Evolutionary conservation across 148 eudicot genomes (phyloP), one percentile per base, ranked within the genome.

Genomic region (Rheum nobile): DNA sequence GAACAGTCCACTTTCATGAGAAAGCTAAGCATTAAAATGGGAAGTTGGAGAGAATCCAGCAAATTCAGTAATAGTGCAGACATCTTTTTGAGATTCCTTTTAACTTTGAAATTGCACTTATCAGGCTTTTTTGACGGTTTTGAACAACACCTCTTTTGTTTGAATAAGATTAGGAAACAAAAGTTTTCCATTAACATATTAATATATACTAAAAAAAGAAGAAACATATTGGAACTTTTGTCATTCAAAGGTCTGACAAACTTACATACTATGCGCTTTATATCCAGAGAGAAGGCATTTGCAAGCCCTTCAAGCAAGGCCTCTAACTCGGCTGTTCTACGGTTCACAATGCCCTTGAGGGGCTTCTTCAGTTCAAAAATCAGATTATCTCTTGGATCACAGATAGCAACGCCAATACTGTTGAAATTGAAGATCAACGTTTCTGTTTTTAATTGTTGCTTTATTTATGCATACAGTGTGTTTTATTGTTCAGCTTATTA

Each of bases 271-370:
- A 88, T 75, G 55, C 83, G 80, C 71, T 85, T 83, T 38, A 90
- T 46, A 19, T 84, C 95, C 79, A 90, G 67, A 41, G 74, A 81
- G 39, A 76, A n/a, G 24, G 96, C 91, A 70, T 82, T 79, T 69
- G 72, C 84, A 31, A 90, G 76, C 31, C 88, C 91, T 76, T 90
- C 90, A 77, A 86, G 81, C 80, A 90, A 79, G 32, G 96, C 96
- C 83, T 76, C 73, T 17, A 73, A 21, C 71, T 86, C 90, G 28
- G 75, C 77, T 11, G 50, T 43, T 72, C 32, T 81, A 16, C 78
- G 78, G 69, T 75, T 79, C 74, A 21, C 87, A 32, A 35, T 35
- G 39, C 79, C 81, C 9, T 67, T 19, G 72, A 84, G 35, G 7
- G 88, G 86, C 84, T 88, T 88, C 54, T 79, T 76, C 77, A 88